phyloP scores from a whole-genome alignment of 1,284 basidiomycete genomes.

The Prillingera fragicola region DNA sequence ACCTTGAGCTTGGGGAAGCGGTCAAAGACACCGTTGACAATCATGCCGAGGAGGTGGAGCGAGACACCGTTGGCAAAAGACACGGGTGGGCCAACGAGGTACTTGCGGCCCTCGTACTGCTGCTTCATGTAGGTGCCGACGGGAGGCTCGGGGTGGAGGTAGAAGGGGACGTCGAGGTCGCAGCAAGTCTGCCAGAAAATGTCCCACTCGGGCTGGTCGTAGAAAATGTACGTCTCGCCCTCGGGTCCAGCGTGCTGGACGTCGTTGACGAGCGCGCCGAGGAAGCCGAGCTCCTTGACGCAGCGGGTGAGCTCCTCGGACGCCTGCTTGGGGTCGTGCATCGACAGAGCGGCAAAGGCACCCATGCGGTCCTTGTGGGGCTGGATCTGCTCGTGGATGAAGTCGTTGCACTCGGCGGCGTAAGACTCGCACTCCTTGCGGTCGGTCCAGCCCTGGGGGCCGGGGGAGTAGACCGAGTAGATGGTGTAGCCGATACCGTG shows the following conservation, averaged over 20 bases:
- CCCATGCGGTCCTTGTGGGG: conserved; percentile 36
- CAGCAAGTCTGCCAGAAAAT: conserved; percentile 38
- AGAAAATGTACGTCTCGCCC: conserved; percentile 26
- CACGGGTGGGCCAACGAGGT: conserved; percentile 39
- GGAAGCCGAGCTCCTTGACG: conserved; percentile 34
- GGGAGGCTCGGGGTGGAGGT: conserved; percentile 43
- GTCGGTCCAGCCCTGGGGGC: conserved; percentile 16
- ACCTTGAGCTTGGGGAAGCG: conserved; percentile 44
- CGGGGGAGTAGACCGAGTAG: conserved; percentile 20
- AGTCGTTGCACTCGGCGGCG: conserved; percentile 18
- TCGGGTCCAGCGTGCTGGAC: conserved; percentile 26
- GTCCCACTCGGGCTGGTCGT: conserved; percentile 31
- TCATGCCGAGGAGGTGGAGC: conserved; percentile 40
- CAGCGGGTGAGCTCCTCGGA: conserved; percentile 34
- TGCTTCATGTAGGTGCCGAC: conserved; percentile 35
- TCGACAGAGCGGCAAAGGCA: conserved; percentile 39
- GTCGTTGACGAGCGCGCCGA: conserved; percentile 30
- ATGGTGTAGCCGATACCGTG: conserved; percentile 24
- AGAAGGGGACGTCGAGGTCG: conserved; percentile 42
- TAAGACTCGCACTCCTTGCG: conserved; percentile 18
- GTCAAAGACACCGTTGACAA: conserved; percentile 45
- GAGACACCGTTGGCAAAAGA: conserved; percentile 43
- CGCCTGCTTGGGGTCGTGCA: conserved; percentile 42
- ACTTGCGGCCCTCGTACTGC: conserved; percentile 37
- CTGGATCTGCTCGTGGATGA: conserved; percentile 29